These are phyloP conservation scores for Domatiomyces globalis DNA, from an alignment of 2,329 filamentous ascomycete species.

Conservation along the genomic window DNA sequence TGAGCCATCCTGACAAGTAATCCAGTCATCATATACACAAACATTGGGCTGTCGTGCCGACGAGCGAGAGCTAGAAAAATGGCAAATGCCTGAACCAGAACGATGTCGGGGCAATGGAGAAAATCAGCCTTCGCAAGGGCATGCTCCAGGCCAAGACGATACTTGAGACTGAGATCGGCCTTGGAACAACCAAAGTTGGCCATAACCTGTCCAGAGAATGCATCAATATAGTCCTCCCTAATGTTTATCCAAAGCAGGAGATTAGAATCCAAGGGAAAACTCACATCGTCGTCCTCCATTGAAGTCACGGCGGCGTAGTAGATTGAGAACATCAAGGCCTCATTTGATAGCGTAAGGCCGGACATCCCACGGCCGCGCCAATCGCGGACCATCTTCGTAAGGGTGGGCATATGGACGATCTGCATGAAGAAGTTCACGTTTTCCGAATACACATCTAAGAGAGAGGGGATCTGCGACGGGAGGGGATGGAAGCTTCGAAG, in stretches of 20 bases:
- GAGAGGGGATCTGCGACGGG: slow-evolving; percentile 42
- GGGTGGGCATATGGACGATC: slow-evolving; percentile 22
- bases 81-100: slow-evolving; percentile 42
- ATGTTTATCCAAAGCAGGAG: not conserved
- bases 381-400: slow-evolving; percentile 21
- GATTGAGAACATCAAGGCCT: slow-evolving; percentile 43
- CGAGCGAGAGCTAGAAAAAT: slow-evolving; percentile 43
- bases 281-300: slow-evolving; percentile 44
- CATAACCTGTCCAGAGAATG: slow-evolving; percentile 4
- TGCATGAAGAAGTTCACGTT: slow-evolving; percentile 35
- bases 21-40: slow-evolving; percentile 30
- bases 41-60: slow-evolving; percentile 31
- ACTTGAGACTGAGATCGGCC: slow-evolving; percentile 31
- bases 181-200: slow-evolving; percentile 32
- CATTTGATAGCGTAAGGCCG: slow-evolving; percentile 30
- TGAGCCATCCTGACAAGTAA: slow-evolving; percentile 28
- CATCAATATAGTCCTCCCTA: not conserved
- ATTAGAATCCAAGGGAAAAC: slow-evolving; percentile 11
- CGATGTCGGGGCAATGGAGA: slow-evolving; percentile 39
- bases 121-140: slow-evolving; percentile 42
- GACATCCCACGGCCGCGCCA: slow-evolving; percentile 24
- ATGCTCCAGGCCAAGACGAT: slow-evolving; percentile 41
- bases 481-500: slow-evolving; percentile 35
- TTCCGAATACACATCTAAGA: slow-evolving; percentile 37
- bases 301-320: slow-evolving; percentile 43